Conservation (phyloP, 1,284 basidiomycete genomes). For the Psilocybe mexicana region DNA sequence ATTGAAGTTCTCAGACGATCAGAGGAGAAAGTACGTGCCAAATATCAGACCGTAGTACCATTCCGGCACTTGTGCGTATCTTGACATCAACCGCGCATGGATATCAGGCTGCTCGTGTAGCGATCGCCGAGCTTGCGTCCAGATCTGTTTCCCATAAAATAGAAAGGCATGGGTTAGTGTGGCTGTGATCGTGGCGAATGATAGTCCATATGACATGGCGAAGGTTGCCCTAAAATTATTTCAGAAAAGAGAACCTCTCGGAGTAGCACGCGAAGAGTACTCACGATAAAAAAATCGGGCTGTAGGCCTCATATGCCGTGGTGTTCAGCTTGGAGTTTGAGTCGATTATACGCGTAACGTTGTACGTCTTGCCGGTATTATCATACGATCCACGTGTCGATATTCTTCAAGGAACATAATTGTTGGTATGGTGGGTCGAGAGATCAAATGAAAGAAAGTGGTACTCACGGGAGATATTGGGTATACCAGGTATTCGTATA, state of each 20-base stretch:
- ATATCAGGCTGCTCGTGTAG: slow-evolving; percentile 77
- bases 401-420: slow-evolving; percentile 26
- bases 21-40: slow-evolving; percentile 20
- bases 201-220: slow-evolving; percentile 54
- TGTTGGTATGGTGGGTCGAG: background rate
- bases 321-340: slow-evolving; percentile 45
- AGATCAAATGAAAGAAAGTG: background rate
- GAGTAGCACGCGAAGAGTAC: background rate
- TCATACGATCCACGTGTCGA: slow-evolving; percentile 54
- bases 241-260: background rate
- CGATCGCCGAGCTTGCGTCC: slow-evolving; percentile 55
- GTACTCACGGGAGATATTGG: slow-evolving; percentile 44
- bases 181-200: slow-evolving; percentile 53
- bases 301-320: slow-evolving; percentile 49
- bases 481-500: slow-evolving; percentile 48
- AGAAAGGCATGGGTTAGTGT: slow-evolving; percentile 73
- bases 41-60: slow-evolving; percentile 62
- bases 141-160: slow-evolving; percentile 75
- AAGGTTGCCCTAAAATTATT: slow-evolving; percentile 40
- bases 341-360: slow-evolving; percentile 53
- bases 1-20: background rate
- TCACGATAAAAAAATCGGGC: slow-evolving; percentile 58
- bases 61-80: slow-evolving; percentile 70
- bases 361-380: slow-evolving; percentile 52
- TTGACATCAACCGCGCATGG: slow-evolving; percentile 73